Percentiles rank a stretch among this genome's conserved stretches.
These are phyloP conservation scores for Stereum hirsutum DNA, from an alignment of 1,284 basidiomycete genomes.

Conservation along the genomic window DNA sequence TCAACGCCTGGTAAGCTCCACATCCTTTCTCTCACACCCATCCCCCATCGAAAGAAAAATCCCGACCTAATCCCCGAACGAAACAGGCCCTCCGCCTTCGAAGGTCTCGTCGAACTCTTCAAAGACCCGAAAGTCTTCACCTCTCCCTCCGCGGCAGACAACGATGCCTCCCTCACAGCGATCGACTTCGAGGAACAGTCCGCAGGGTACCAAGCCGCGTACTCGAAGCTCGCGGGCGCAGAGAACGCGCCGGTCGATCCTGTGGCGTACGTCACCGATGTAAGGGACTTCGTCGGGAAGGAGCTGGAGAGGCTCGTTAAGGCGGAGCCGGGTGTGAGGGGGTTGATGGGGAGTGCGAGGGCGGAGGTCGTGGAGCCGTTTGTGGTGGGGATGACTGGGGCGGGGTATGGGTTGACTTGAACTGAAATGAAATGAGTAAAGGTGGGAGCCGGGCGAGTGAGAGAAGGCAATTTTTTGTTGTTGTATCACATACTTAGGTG, in stretches of 20 bases:
- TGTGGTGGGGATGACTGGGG: slow-evolving; percentile 29
- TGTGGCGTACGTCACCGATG: slow-evolving; percentile 50
- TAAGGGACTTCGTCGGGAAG: slow-evolving; percentile 40
- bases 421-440: too few relatives aligned
- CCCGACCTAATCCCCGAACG: slow-evolving; percentile 6
- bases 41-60: background rate
- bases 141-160: slow-evolving; percentile 36
- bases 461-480: too few relatives aligned
- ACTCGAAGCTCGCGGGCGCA: slow-evolving; percentile 85
- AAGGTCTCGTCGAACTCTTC: slow-evolving; percentile 74
- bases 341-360: slow-evolving; percentile 28
- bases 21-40: background rate
- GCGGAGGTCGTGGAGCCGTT: slow-evolving; percentile 28
- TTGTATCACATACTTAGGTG: too few relatives aligned
- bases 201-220: slow-evolving; percentile 88
- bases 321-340: slow-evolving; percentile 24
- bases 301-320: slow-evolving; percentile 26
- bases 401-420: slow-evolving; percentile 25
- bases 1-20: slow-evolving; percentile 51
- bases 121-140: slow-evolving; percentile 63
- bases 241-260: slow-evolving; percentile 46
- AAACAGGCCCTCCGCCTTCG: slow-evolving; percentile 57
- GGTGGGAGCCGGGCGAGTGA: too few relatives aligned
- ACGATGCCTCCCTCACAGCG: slow-evolving; percentile 57
- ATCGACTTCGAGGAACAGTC: slow-evolving; percentile 88